A percentile compares a stretch with the other conserved stretches of the same genome.
Conservation (phyloP, 2,329 filamentous ascomycete species). For the Alternaria tenuissima region DNA sequence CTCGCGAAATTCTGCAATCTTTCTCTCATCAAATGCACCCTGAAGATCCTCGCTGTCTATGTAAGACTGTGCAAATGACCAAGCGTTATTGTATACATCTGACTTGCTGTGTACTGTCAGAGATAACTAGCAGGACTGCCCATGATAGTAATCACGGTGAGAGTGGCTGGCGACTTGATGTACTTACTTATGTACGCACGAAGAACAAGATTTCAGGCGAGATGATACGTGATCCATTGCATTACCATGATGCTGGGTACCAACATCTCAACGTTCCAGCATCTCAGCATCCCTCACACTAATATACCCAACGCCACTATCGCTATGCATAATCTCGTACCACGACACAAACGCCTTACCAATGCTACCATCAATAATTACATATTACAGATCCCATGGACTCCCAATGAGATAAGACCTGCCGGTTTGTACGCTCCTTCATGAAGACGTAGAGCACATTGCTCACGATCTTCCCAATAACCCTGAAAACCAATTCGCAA, state of each 20-base stretch:
- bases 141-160: not conserved
- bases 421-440: not conserved
- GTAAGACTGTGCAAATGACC: too few relatives aligned
- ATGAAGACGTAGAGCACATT: not conserved
- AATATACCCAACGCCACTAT: conserved; percentile 5
- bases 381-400: conserved; percentile 1
- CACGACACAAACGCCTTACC: not conserved
- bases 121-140: not conserved
- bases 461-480: conserved; percentile 31
- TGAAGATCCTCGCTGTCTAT: too few relatives aligned
- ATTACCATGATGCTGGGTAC: not conserved
- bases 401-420: not conserved
- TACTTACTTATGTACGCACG: not conserved
- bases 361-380: conserved; percentile 2
- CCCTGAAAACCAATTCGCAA: conserved; percentile 46
- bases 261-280: not conserved
- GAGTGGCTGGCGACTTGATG: not conserved
- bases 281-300: not conserved
- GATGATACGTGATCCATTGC: not conserved
- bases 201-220: not conserved
- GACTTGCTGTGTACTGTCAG: too few relatives aligned
- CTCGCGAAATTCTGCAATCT: not conserved
- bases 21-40: not conserved
- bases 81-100: too few relatives aligned
- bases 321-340: conserved; percentile 9